Evolutionary conservation across 2,329 filamentous ascomycete genomes (phyloP), one percentile per base, ranked within the genome.

Genomic region (Alternaria conjuncta): DNA sequence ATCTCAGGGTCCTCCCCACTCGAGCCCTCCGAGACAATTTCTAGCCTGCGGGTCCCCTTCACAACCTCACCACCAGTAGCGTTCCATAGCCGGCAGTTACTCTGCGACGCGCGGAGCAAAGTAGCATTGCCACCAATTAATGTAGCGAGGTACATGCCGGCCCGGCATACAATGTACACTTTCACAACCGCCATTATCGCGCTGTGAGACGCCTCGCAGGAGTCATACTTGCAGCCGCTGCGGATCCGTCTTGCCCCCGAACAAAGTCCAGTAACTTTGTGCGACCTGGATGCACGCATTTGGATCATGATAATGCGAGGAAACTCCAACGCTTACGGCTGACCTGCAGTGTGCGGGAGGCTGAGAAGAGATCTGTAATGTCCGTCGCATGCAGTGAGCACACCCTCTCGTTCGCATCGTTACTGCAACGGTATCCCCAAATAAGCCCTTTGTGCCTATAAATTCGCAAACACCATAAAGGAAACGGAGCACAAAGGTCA

Each of bases 361-460:
- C 75, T 78, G 76, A 76, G 71, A 68, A 72, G 65, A 69, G 41
- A 41, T 68, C 59, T 63, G 67, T 66, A 70, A 70, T 69, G 58
- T 63, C 65, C 67, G 65, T 66, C 60, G 65, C 55, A 63, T 73
- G 71, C 73, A 70, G 75, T 77, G 71, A 78, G 74, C 75, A 73
- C 67, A 72, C 65, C 66, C 68, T 69, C 67, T 56, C 61, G 45
- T 61, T 64, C 46, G 65, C 61, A 54, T 58, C 61, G 53, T 55
- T n/a, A 36, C 23, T 54, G 20, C 53, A 49, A 36, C 45, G 30
- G 8, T 47, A 41, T 18, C 47, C 21, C 25, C 51, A 41, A 55
- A 21, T 36, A 55, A 26, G 20, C 49, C 28, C 49, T 53, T 53
- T 53, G 30, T 53, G 49, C 28, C 28, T 53, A 53, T 41, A 18